Base-by-base conservation (phyloP, 768 basidiomycete species). In the Hericium coralloides region DNA sequence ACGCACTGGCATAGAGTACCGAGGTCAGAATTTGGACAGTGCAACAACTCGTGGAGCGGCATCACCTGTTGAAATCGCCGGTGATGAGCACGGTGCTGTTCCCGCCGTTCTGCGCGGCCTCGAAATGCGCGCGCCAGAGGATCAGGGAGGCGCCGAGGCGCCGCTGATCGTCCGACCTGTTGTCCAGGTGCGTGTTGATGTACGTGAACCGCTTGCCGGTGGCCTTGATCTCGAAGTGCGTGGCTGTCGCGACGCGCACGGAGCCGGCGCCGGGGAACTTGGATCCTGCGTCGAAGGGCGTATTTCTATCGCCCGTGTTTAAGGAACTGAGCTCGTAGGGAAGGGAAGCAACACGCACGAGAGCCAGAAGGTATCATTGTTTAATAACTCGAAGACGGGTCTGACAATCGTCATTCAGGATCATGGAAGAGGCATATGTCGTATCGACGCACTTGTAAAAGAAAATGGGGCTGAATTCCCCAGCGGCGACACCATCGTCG, bases 391-490 rank as follows among this genome's bases (percentile, higher is more conserved):
- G 48, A 79, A 61, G 38, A 69, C 68, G 1, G 69, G 65, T 56
- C 73, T 72, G 23, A 15, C 58, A 14, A 38, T 22, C 38, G 22
- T 8, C 23, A 38, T 48, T 47, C 38, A 54, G 39, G 31, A 31
- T 36, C 3, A 38, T 26, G 39, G 10, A 57, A 45, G 41, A 15
- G 25, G 41, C 15, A 5, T 22, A 9, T 8, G 56, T 22, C 3
- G 38, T 26, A 20, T 50, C 43, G 49, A 25, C 26, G 15, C 23
- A 75, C 75, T 70, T 76, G 58, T 80, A 77, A 69, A 74, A 86
- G 65, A 84, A 85, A 58, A 85, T 78, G 0, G 84, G 81, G 61
- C 75, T 76, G 65, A 81, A 84, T 65, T 86, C 84, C 37, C 84
- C 84, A 1, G 72, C 74, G 15, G 69, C 57, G 8, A 66, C 67